Conservation (phyloP, 1,284 basidiomycete species). For the Papiliotrema fonsecae region DNA sequence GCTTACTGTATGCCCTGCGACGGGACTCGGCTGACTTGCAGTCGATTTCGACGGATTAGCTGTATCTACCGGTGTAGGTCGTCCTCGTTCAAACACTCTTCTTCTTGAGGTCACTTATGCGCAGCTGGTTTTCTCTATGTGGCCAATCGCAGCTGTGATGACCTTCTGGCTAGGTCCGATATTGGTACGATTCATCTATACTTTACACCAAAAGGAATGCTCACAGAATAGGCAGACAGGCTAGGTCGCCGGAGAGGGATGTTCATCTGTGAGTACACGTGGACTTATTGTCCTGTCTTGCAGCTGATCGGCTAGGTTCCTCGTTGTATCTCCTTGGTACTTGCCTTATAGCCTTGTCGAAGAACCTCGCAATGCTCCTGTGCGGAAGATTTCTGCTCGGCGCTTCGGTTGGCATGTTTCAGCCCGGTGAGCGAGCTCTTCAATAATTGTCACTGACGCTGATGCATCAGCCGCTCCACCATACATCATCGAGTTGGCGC, state of each 20-base stretch:
- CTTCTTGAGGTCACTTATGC: background rate
- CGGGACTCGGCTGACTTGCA: background rate
- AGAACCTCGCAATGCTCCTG: conserved; percentile 18
- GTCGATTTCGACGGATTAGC: conserved; percentile 18
- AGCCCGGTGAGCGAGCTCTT: conserved; percentile 8
- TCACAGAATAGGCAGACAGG: conserved; percentile 13
- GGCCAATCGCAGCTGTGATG: conserved; percentile 20
- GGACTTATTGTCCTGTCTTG: background rate
- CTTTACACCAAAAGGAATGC: background rate
- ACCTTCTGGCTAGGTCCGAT: conserved; percentile 26
- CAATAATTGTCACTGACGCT: background rate
- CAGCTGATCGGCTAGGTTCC: conserved; percentile 6
- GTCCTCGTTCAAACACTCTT: background rate
- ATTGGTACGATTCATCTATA: conserved; percentile 9
- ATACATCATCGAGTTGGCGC: conserved; percentile 21
- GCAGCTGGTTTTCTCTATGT: conserved; percentile 25
- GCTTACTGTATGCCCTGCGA: conserved; percentile 11
- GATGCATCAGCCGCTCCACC: conserved; percentile 16
- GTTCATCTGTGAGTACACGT: conserved; percentile 14
- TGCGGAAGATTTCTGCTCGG: conserved; percentile 20
- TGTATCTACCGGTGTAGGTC: conserved; percentile 21
- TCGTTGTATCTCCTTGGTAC: conserved; percentile 18
- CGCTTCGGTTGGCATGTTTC: conserved; percentile 17
- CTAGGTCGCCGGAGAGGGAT: conserved; percentile 20
- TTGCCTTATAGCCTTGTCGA: conserved; percentile 13